phyloP scores from a whole-genome alignment of 441 rosid species.

The Bocquillonia castaneifolia region DNA sequence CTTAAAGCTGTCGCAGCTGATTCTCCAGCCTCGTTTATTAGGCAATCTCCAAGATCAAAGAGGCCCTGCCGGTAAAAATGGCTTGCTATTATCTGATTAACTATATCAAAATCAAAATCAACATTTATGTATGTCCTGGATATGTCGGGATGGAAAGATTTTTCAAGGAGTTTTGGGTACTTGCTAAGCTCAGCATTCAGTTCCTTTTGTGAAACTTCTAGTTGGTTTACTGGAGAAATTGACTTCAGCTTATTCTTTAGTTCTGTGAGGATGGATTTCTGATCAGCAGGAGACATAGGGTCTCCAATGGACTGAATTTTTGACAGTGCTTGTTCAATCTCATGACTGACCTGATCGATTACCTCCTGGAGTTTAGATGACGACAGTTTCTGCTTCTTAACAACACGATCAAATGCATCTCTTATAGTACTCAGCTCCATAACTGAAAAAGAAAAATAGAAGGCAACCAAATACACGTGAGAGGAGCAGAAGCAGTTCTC shows the following conservation, averaged over 20 bases:
- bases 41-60: constrained; percentile 65
- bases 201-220: constrained; percentile 56
- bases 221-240: constrained; percentile 35
- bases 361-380: constrained; percentile 41
- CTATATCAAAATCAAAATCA: constrained; percentile 45
- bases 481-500: neutral
- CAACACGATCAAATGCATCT: constrained; percentile 49
- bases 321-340: constrained; percentile 40
- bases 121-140: constrained; percentile 50
- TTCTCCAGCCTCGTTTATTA: constrained; percentile 51
- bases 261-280: constrained; percentile 35
- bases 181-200: constrained; percentile 33
- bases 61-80: constrained; percentile 62
- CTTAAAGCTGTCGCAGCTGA: constrained; percentile 31
- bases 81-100: constrained; percentile 53
- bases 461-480: neutral
- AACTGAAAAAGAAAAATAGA: constrained; percentile 26
- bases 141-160: constrained; percentile 43
- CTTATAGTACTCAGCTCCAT: constrained; percentile 39
- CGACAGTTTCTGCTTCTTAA: constrained; percentile 54
- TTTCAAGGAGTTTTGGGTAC: constrained; percentile 50
- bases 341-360: constrained; percentile 43
- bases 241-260: constrained; percentile 42
- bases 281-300: constrained; percentile 25
- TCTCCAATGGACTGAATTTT: constrained; percentile 31